Base-by-base conservation (phyloP, 2,329 filamentous ascomycete species). In the Albifimbria verrucaria region DNA sequence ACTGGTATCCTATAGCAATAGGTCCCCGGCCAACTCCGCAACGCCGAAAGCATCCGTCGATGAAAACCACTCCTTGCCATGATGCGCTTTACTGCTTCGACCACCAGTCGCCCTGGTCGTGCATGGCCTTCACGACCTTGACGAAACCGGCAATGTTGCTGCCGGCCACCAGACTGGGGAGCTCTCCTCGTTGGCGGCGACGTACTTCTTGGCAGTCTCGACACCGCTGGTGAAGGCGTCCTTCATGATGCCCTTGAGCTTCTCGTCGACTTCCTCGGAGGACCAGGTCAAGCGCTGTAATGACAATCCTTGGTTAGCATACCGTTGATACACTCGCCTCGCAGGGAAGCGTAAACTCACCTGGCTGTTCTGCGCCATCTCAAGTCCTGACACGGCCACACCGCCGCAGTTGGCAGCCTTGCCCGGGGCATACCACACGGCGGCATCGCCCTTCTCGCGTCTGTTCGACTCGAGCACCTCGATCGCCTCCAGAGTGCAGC, bases 361-460 rank as follows among this genome's bases (percentile, higher is more conserved):
- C 60, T 72, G 77, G 60, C 88, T 93, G 85, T 99, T 97, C 85
- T 99, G 94, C 7, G 93, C 92, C 94, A 99, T 99, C 83, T 99
- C 94, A 44, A 99, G 85, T 64, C 94, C 94, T 3, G 92, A 96
- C 41, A 99, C 94, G 53, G 94, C 94, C 53, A 97, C 94, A 81
- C 94, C 94, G 73, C 94, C 94, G 62, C 91, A 92, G 80, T 97
- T 97, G 77, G 93, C 90, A 26, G 94, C 94, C 85, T 97, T 97
- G 64, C 91, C 93, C 49, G 93, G 93, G 18, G 89, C 94, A 74
- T 97, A 97, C 94, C 94, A 99, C 73, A 96, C 86, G 55, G 90
- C 85, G 7, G 76, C 70, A 50, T 75, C 74, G 59, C 83, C 85
- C 78, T 90, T 85, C 70, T 83, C 83, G 70, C 79, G 85, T 63